phyloP scores from a whole-genome alignment of 148 eudicot species.

The Persicaria tinctoria region DNA sequence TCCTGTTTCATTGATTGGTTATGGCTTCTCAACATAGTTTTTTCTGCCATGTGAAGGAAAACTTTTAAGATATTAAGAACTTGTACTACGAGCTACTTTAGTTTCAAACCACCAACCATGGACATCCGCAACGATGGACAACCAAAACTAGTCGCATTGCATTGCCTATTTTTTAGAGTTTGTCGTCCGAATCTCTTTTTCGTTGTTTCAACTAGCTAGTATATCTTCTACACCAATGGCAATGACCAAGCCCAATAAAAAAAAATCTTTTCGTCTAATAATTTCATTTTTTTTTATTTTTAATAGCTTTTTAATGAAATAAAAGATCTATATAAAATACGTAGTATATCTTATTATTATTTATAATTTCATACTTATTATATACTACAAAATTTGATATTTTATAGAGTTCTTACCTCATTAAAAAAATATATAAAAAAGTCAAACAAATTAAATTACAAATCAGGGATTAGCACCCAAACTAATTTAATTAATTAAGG shows the following conservation, averaged over 20 bases:
- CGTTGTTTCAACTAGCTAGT: not conserved
- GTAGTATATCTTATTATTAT: no score
- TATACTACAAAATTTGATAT: no score
- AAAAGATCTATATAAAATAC: no score
- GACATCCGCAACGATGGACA: not conserved
- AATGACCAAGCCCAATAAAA: not conserved
- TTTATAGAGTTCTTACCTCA: no score
- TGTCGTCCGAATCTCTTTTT: not conserved
- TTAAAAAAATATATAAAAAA: no score
- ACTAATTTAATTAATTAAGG: no score
- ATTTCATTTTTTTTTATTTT: no score
- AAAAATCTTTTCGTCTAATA: no score
- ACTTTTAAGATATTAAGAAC: not conserved
- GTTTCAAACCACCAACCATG: not conserved
- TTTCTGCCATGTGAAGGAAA: constrained; percentile 4
- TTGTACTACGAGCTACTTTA: not conserved
- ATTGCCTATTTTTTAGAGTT: not conserved
- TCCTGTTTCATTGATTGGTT: constrained; percentile 5
- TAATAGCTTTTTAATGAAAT: no score
- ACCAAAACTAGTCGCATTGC: not conserved
- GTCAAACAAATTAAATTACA: no score
- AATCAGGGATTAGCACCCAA: no score
- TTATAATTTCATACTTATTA: no score
- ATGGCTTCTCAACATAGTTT: constrained; percentile 3
- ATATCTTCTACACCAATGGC: not conserved